Base-by-base conservation (phyloP, 345 rosid genomes). In the Acer campestre region DNA sequence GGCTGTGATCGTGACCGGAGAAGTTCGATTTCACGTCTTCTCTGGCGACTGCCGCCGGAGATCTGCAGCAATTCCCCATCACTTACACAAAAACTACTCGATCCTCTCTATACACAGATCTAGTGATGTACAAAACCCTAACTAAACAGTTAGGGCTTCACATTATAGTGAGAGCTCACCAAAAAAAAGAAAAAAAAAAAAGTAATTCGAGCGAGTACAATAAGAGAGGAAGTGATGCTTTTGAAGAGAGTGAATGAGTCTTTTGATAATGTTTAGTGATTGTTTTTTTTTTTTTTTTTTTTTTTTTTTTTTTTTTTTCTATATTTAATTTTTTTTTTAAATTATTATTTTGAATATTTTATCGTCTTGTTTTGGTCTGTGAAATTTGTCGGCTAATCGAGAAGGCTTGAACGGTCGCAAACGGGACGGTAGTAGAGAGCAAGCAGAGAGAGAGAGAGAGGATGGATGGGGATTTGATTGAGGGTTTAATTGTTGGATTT, bases 41-140 rank as follows among this genome's bases (percentile, higher is more conserved):
- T 69, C 99, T 84, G 70, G 98, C 99, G 0, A 94, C 98, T 2
- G 99, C 91, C 0, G 98, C 99, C 61, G 99, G 99, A 90, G 99
- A 96, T 96, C 99, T 94, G 85, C 99, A 96, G 80, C 99, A 96
- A 84, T 96, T 96, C 65, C 99, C 99, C 99, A 96, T 95, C 46
- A 12, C 75, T 35, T 48, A 44, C 10, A 49, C 29, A 16, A 35
- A 1, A 58, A 46, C 13, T 46, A n/a, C 63, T 59, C 63, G 58
- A 53, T 16, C 58, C 58, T 53, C 58, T 49, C 16, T 6, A 14
- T 53, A 53, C 63, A 59, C 63, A 59, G 87, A 71, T 85, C 89
- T 86, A 76, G 73, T 63, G 25, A 56, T 35, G 3, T 38, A 23
- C 58, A 53, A 75, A 74, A 62, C 68, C 80, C 81, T 79, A 84